Evolutionary conservation across 495 filamentous ascomycete species (phyloP), one percentile per base, ranked within the genome.

Genomic region (Penicillium turbatum): DNA sequence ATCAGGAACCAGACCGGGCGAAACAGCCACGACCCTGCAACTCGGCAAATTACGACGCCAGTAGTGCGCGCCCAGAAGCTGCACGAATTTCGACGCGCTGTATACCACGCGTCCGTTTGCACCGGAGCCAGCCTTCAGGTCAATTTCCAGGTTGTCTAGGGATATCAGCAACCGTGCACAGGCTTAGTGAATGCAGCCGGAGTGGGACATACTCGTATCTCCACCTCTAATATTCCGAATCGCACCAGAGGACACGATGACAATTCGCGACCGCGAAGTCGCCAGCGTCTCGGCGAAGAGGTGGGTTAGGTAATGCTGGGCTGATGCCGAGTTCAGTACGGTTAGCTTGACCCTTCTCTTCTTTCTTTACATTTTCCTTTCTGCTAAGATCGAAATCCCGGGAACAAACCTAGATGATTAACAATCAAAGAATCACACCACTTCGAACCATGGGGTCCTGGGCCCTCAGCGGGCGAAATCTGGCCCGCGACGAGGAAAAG

Each of bases 261-360:
- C 49, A 17, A 68, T 29, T n/a, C 65, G 63, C 12, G 63, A 58
- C 16, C 60, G 29, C 21, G 63, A 68, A 6, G 58, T 54, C 27
- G 53, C 15, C 37, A 68, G 27, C 4, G 53, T 54, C 21, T 66
- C 63, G 30, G 58, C 63, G 7, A 68, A 38, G 37, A 56, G 31
- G 47, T 68, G 65, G 4, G 61, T 30, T 21, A 68, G 29, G 38
- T 68, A 68, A 51, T 68, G 65, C 36, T 68, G 65, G 17, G 65
- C 65, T 67, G 9, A 19, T 30, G 9, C 11, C n/a, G 13, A 39
- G 27, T 30, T 16, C 4, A 39, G 1, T 6, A 19, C 17, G 16
- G 11, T 39, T 39, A 39, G 37, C 17, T 39, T 3, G 10, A 39
- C 37, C 10, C n/a, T n/a, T n/a, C n/a, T 19, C 27, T n/a, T 0